phyloP scores from a whole-genome alignment of 352 stramenopile genomes.

The Phytophthora palmivora region DNA sequence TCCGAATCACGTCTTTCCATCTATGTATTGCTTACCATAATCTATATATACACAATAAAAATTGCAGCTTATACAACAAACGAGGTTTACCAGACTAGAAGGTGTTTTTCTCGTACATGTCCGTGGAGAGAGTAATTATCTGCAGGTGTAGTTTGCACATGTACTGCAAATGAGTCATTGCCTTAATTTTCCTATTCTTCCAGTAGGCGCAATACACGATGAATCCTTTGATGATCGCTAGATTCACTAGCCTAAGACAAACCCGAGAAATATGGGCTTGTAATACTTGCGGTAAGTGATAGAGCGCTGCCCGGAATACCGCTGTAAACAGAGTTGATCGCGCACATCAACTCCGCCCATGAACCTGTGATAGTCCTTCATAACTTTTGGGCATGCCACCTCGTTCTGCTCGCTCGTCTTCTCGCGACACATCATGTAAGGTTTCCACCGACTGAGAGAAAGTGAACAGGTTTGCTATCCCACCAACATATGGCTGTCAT shows the following conservation, averaged over 20 bases:
- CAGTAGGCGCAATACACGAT: constrained; percentile 8
- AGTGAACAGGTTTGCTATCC: constrained; percentile 16
- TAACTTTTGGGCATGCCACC: constrained; percentile 4
- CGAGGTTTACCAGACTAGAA: not conserved
- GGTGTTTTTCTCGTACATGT: constrained; percentile 12
- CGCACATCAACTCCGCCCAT: constrained; percentile 26
- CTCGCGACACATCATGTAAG: not conserved
- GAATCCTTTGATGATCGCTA: constrained; percentile 15
- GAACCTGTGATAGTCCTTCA: constrained; percentile 17
- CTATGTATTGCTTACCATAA: not conserved
- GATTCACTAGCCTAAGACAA: constrained; percentile 17
- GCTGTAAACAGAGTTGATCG: constrained; percentile 12
- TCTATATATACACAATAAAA: not conserved
- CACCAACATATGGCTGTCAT: constrained; percentile 10
- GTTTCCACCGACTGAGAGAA: constrained; percentile 7
- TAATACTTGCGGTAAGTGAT: constrained; percentile 21
- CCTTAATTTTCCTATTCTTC: constrained; percentile 4
- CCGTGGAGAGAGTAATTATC: not conserved
- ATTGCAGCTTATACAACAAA: constrained; percentile 8
- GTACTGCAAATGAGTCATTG: constrained; percentile 9
- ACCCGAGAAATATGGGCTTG: constrained; percentile 16
- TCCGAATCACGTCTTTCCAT: not conserved
- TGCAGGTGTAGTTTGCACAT: constrained; percentile 6
- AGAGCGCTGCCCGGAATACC: constrained; percentile 16
- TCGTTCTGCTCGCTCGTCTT: constrained; percentile 11